Percentiles rank a stretch among this genome's conserved stretches.
These are phyloP conservation scores for Vinca minor DNA, from an alignment of 257 asterid genomes.

Conservation along the genomic window DNA sequence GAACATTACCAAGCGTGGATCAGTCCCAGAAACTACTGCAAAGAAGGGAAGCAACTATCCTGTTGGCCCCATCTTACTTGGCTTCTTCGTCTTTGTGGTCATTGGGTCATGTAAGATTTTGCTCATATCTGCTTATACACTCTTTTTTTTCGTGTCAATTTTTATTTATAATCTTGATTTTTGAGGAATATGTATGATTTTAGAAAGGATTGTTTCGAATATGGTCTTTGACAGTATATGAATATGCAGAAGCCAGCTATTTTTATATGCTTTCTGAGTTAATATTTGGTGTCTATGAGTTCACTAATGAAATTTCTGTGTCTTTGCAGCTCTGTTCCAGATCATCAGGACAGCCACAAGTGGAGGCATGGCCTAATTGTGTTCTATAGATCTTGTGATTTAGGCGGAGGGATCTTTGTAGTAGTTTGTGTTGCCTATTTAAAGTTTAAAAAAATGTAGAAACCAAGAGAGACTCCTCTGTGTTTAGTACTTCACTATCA, in stretches of 20 bases:
- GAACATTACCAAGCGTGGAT: conserved; percentile 80
- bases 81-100: conserved; percentile 86
- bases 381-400: background rate
- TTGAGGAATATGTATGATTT: too few species aligned
- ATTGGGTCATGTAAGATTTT: conserved; percentile 76
- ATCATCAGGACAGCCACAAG: conserved; percentile 88
- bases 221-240: too few species aligned
- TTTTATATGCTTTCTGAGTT: background rate
- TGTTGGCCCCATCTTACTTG: conserved; percentile 90
- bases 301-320: too few species aligned
- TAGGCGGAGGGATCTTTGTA: conserved; percentile 8
- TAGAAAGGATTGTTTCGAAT: too few species aligned
- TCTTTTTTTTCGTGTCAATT: too few species aligned
- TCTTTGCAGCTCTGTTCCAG: conserved; percentile 71
- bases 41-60: conserved; percentile 76
- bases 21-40: conserved; percentile 58
- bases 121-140: background rate
- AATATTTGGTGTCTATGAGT: too few species aligned
- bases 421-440: conserved; percentile 11
- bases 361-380: conserved; percentile 64
- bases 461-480: background rate
- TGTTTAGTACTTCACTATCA: background rate
- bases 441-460: conserved; percentile 20
- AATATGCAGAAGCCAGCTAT: too few species aligned
- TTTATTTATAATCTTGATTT: too few species aligned